Conservation (phyloP, 345 rosid genomes). For the Hibiscus tridactylites region DNA sequence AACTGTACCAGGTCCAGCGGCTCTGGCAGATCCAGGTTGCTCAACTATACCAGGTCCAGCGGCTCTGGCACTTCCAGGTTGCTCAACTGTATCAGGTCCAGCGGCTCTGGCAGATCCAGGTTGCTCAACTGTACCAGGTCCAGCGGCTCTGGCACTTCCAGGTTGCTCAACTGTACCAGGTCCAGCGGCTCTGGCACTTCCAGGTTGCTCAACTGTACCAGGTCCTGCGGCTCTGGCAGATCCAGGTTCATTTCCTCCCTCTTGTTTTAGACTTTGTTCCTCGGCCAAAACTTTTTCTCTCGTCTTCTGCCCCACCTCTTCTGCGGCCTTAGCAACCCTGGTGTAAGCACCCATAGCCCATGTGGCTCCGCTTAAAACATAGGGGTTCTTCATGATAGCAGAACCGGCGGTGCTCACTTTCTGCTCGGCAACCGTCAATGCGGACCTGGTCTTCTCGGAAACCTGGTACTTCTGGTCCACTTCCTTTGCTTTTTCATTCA, state of each 20-base stretch:
- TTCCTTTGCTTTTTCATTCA: constrained; percentile 69
- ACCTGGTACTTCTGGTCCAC: constrained; percentile 90
- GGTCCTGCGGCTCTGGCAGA: constrained; percentile 15
- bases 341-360: constrained; percentile 82
- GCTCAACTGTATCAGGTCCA: background rate
- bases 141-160: too few species aligned
- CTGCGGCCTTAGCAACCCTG: constrained; percentile 79
- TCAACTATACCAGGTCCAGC: background rate
- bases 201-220: background rate
- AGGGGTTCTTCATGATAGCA: constrained; percentile 77
- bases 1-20: background rate
- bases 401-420: constrained; percentile 72
- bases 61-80: background rate
- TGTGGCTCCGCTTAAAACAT: constrained; percentile 62
- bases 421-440: constrained; percentile 73
- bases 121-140: too few species aligned
- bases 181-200: too few species aligned
- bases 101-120: background rate
- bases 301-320: constrained; percentile 77
- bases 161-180: background rate
- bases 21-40: background rate
- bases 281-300: constrained; percentile 70
- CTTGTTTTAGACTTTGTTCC: constrained; percentile 19
- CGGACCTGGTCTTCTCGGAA: constrained; percentile 79
- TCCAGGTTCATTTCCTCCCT: constrained; percentile 31